These are phyloP conservation scores for Podila clonocystis DNA, from an alignment of 192 early-diverging fungal species.

Conservation along the genomic window DNA sequence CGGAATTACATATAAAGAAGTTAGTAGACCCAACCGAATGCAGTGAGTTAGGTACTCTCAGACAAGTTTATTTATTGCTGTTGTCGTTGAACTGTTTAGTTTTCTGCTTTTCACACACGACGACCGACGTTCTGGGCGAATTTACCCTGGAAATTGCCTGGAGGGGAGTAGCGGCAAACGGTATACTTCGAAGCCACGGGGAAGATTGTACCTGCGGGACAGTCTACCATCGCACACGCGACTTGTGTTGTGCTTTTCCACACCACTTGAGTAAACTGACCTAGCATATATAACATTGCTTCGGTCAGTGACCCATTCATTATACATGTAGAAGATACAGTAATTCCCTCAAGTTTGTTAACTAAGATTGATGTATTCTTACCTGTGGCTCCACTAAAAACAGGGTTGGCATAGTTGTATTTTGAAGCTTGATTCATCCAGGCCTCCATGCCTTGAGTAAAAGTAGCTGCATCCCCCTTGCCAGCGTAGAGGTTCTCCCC, in stretches of 20 bases:
- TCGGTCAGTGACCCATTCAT: too few relatives aligned
- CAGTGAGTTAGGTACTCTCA: too few relatives aligned
- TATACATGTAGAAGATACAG: too few relatives aligned
- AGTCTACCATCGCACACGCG: conserved; percentile 8
- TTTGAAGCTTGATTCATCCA: conserved; percentile 10
- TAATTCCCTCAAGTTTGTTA: neutral
- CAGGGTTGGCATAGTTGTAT: conserved; percentile 11
- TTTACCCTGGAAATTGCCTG: conserved; percentile 19
- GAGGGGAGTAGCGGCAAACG: conserved; percentile 25
- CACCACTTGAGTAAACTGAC: conserved; percentile 20
- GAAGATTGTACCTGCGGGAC: conserved; percentile 11
- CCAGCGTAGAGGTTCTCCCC: conserved; percentile 14
- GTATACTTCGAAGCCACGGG: conserved; percentile 4
- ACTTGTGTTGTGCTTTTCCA: conserved; percentile 25
- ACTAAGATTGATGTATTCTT: conserved; percentile 3
- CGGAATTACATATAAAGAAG: too few relatives aligned
- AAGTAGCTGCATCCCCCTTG: neutral
- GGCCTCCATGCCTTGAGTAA: neutral
- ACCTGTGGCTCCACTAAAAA: conserved; percentile 5
- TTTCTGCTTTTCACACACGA: conserved; percentile 5
- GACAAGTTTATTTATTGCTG: too few relatives aligned
- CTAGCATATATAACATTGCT: neutral
- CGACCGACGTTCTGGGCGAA: conserved; percentile 22
- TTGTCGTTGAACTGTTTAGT: too few relatives aligned
- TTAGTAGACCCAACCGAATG: too few relatives aligned